Base-by-base conservation (phyloP, 1,139 yeast species). In the Zygoascus hellenicus region DNA sequence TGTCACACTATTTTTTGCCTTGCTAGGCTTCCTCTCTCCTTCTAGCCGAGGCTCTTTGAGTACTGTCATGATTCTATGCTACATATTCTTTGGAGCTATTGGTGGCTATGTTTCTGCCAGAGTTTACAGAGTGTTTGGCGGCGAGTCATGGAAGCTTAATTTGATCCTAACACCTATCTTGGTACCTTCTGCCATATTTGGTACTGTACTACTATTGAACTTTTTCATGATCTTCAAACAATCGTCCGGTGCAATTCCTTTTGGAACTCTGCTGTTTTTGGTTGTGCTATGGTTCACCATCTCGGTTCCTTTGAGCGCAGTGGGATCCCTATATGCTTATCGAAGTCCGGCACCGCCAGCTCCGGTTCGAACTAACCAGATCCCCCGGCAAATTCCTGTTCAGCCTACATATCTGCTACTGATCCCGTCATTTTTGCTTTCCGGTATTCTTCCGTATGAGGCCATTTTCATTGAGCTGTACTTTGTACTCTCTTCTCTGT, bases 181-280 rank as follows among this genome's bases (percentile, higher is more conserved):
- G 46, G 90, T 92, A 30, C 98, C 99, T 14, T 94, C 95, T 32
- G 54, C 73, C 14, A 72, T 89, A 34, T 85, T 90, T 59, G 61
- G 69, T 4, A 64, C 77, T 3, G 82, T 92, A 55, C 59, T 88
- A 19, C 70, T 81, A 47, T 74, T 90, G 67, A 92, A 92, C 68
- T 82, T 90, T 70, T 83, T 92, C 67, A 75, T 94, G 63, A 76
- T 90, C 42, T 76, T 74, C 59, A 94, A 75, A 33, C 75, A 80
- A 41, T 86, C 97, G 0, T 89, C 97, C 0, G 97, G 97, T 42
- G 97, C 97, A 1, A 88, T 92, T 50, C 98, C 99, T 42, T 67
- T 85, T 48, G 95, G 96, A 15, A 88, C 96, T 10, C 80, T 94
- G 83, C 60, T 83, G 47, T 95, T 92, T 5, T 78, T 92, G 42